Conservation (phyloP, 1,284 basidiomycete genomes). For the Pholiota adiposa region DNA sequence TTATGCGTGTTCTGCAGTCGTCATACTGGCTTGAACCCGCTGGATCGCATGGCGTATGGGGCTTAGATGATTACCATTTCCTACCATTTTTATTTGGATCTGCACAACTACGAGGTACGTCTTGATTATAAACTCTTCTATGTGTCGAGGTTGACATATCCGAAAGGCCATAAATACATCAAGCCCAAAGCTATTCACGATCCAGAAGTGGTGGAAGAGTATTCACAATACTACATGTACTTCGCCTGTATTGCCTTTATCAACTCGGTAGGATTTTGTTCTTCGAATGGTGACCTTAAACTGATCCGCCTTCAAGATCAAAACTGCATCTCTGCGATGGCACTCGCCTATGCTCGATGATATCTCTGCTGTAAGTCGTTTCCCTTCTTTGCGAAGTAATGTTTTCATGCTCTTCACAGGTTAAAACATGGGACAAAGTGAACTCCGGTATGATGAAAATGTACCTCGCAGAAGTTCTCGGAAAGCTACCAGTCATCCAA, state of each 20-base stretch:
- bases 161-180: constrained; percentile 81
- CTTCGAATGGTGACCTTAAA: background rate
- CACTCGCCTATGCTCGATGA: constrained; percentile 99
- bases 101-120: constrained; percentile 75
- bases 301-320: constrained; percentile 61
- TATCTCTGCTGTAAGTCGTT: constrained; percentile 79
- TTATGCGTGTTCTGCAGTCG: constrained; percentile 92
- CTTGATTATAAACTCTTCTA: background rate
- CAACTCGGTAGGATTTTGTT: constrained; percentile 69
- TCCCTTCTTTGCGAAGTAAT: background rate
- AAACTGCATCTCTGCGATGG: constrained; percentile 95
- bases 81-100: constrained; percentile 92
- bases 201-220: constrained; percentile 91
- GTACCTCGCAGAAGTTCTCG: constrained; percentile 94
- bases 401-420: constrained; percentile 41
- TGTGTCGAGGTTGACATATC: background rate
- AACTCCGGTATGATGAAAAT: constrained; percentile 99
- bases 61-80: constrained; percentile 98
- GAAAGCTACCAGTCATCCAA: constrained; percentile 95
- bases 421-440: constrained; percentile 97
- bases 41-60: constrained; percentile 98
- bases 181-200: constrained; percentile 94
- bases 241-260: constrained; percentile 96
- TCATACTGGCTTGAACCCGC: constrained; percentile 99
- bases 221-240: constrained; percentile 94